phyloP scores from a whole-genome alignment of 345 rosid genomes.

The Arabidopsis suecica region DNA sequence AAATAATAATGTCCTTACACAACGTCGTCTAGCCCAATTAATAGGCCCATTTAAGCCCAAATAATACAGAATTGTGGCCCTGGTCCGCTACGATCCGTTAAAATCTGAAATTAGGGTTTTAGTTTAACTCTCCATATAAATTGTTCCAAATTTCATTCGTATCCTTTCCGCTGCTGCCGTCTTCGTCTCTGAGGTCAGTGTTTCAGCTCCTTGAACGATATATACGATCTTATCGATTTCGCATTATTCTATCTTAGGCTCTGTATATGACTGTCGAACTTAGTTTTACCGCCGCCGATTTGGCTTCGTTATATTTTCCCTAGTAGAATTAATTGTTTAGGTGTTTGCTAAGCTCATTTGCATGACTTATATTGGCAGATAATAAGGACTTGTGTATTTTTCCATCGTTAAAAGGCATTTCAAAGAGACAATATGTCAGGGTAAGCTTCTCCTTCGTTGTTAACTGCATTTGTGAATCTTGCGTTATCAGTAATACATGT shows the following conservation, averaged over 20 bases:
- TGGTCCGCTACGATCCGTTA: neutral
- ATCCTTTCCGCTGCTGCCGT: conserved; percentile 42
- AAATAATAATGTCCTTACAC: no score
- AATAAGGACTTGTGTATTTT: neutral
- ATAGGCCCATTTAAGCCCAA: neutral
- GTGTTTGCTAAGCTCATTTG: conserved; percentile 8
- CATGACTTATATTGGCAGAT: conserved; percentile 24
- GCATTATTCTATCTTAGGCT: neutral
- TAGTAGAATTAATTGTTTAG: neutral
- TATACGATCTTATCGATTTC: neutral
- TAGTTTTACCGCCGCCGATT: neutral
- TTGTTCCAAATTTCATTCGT: conserved; percentile 1
- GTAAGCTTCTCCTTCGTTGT: conserved; percentile 10
- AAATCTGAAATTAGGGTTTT: conserved; percentile 38
- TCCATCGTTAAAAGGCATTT: neutral
- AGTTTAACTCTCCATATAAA: conserved; percentile 16
- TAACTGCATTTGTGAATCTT: neutral
- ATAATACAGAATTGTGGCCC: neutral
- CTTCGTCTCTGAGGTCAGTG: conserved; percentile 41
- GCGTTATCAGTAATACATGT: neutral
- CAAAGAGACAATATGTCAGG: conserved; percentile 42
- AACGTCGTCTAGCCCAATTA: neutral
- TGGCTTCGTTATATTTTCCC: neutral
- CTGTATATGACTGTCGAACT: neutral
- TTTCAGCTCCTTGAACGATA: neutral